Percentiles rank a stretch among this genome's conserved stretches.
Evolutionary conservation across 2,329 filamentous ascomycete genomes (phyloP).

Genomic region (Thielaviopsis punctulata): DNA sequence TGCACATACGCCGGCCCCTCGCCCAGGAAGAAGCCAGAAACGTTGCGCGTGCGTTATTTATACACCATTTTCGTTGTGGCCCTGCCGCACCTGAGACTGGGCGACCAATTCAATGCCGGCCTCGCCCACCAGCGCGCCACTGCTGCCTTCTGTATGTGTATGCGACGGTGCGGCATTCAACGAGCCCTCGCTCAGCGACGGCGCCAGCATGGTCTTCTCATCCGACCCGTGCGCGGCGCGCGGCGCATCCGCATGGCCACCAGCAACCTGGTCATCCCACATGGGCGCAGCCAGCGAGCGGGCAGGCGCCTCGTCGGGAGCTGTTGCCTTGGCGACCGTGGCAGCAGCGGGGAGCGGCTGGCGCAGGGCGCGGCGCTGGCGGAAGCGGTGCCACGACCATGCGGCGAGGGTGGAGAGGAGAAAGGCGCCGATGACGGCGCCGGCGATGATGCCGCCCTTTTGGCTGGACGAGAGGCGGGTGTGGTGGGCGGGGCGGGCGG

Average conservation of each 20-base stretch:
- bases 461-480: not conserved
- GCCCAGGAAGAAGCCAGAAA: no score
- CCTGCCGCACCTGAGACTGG: not conserved
- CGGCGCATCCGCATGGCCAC: no score
- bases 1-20: no score
- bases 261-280: no score
- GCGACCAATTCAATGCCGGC: not conserved
- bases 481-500: not conserved
- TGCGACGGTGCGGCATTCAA: not conserved
- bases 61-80: not conserved
- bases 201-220: not conserved
- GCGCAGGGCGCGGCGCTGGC: not conserved
- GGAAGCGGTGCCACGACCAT: not conserved
- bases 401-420: not conserved
- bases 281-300: not conserved
- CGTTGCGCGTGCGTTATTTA: no score
- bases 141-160: not conserved
- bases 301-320: no score
- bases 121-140: not conserved
- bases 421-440: slow-evolving; percentile 3
- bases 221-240: not conserved
- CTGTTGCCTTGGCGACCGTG: not conserved
- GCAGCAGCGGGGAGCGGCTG: not conserved
- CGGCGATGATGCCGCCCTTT: slow-evolving; percentile 7
- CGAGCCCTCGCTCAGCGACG: not conserved